These are phyloP conservation scores for Striga asiatica DNA, from an alignment of 257 asterid genomes.

Conservation along the genomic window DNA sequence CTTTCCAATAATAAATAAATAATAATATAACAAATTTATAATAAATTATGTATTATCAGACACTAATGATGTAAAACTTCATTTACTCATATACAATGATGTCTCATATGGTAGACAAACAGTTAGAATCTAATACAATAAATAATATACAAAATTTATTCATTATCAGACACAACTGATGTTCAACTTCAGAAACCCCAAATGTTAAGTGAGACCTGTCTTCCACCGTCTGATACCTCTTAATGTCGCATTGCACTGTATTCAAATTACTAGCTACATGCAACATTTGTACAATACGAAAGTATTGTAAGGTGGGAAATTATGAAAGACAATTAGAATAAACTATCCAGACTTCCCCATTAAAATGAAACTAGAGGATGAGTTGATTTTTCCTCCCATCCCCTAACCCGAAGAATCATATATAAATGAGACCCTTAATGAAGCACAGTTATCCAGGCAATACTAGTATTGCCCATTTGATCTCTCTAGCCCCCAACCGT, in stretches of 20 bases:
- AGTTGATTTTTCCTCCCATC: not conserved
- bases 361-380: not conserved
- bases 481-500: not conserved
- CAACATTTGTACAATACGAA: not conserved
- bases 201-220: not conserved
- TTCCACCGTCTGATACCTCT: not conserved
- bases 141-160: too few species aligned
- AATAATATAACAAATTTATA: too few species aligned
- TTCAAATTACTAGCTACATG: not conserved
- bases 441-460: not conserved
- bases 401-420: not conserved
- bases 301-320: not conserved
- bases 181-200: not conserved
- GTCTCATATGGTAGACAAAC: too few species aligned
- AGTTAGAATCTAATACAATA: too few species aligned
- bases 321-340: not conserved
- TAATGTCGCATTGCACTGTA: not conserved
- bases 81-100: not conserved
- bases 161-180: not conserved
- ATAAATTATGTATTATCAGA: too few species aligned
- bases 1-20: too few species aligned
- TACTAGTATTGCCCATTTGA: not conserved
- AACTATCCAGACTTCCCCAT: not conserved
- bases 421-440: not conserved
- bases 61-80: too few species aligned